phyloP scores from a whole-genome alignment of 768 basidiomycete species.

The Leccinum boreale region DNA sequence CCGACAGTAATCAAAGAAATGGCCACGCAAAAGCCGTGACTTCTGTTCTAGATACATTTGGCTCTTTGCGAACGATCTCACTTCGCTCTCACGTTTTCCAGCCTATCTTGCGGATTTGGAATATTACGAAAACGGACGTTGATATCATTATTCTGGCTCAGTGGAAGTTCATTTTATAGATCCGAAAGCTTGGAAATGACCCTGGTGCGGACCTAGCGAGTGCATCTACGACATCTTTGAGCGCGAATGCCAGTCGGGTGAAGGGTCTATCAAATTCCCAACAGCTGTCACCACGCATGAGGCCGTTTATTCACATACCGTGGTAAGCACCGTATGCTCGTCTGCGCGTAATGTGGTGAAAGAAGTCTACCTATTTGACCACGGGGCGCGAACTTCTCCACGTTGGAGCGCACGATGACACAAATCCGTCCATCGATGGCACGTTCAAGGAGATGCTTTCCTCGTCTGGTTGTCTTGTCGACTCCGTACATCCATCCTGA shows the following conservation, averaged over 20 bases:
- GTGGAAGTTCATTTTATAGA: not conserved
- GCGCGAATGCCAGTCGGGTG: not conserved
- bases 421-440: not conserved
- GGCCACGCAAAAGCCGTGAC: conserved; percentile 7
- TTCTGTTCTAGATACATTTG: not conserved
- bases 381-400: not conserved
- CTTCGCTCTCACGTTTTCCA: not conserved
- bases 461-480: not conserved
- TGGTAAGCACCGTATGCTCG: not conserved
- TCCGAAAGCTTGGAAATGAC: not conserved
- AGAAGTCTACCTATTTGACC: not conserved
- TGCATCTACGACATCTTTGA: not conserved
- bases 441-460: not conserved
- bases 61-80: not conserved
- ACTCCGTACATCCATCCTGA: not conserved
- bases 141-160: not conserved
- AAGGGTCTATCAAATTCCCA: not conserved
- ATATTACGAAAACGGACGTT: not conserved
- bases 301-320: not conserved
- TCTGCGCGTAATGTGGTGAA: not conserved
- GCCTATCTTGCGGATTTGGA: not conserved
- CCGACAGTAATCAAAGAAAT: conserved; percentile 8
- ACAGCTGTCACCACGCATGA: not conserved
- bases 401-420: not conserved
- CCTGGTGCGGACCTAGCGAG: conserved; percentile 6